Evolutionary conservation across 2,329 filamentous ascomycete species (phyloP), one percentile per base, ranked within the genome.

Genomic region (Verticillium longisporum): DNA sequence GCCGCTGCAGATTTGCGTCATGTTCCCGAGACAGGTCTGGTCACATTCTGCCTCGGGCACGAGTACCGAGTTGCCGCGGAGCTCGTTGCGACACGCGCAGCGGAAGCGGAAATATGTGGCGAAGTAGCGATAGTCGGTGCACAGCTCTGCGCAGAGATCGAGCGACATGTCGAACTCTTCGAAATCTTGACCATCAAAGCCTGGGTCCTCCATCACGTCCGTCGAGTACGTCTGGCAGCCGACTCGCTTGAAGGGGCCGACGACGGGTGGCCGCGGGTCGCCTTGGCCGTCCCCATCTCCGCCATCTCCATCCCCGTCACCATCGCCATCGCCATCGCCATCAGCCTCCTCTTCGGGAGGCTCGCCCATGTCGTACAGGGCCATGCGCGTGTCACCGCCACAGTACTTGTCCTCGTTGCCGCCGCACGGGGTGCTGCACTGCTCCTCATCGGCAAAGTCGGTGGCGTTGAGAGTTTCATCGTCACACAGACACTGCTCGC

Each of bases 401-500:
- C 74, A 76, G 68, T 70, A 75, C 60, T 74, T 63, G 58, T 65
- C 69, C 14, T 62, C 53, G 61, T 75, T 65, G 57, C 74, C 74
- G 15, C 59, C 65, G 66, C 74, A 76, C 7, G 66, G 55, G 69
- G 74, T 73, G 63, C 65, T 67, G 64, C 74, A 76, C 15, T 75
- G 72, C 9, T 63, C 64, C 31, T 72, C 45, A 15, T 67, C 66
- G 10, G 72, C 72, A 6, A 65, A 61, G 26, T 63, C 58, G 61
- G 68, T 72, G 59, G 65, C 67, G 7, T 61, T 59, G 15, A 66
- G 66, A 11, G 75, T 64, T 50, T 65, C 68, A 66, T 71, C 70
- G 45, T 73, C 73, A 61, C 74, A 75, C 68, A 75, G 77, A 68
- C 75, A 77, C 62, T 77, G 74, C 41, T 61, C 64, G 60, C 71